phyloP scores from a whole-genome alignment of 805 yeast genomes.

The Lachancea lanzarotensis region DNA sequence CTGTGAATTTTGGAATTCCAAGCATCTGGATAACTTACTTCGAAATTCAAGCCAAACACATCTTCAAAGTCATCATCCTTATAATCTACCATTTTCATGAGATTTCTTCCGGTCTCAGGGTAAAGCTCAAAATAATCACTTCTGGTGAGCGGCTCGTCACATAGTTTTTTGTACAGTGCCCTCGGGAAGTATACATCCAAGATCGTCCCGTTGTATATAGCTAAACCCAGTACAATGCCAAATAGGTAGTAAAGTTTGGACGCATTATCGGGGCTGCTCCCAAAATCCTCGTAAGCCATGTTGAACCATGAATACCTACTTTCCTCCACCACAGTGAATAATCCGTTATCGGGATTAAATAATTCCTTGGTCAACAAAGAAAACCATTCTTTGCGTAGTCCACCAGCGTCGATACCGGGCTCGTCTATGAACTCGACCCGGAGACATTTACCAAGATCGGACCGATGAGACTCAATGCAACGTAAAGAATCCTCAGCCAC shows the following conservation, averaged over 20 bases:
- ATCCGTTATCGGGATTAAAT: constrained; percentile 60
- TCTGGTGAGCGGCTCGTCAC: constrained; percentile 47
- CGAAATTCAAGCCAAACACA: constrained; percentile 54
- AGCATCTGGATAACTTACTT: constrained; percentile 46
- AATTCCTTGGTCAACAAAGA: constrained; percentile 61
- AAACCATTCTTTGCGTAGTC: constrained; percentile 92
- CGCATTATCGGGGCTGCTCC: constrained; percentile 19
- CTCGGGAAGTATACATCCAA: constrained; percentile 73
- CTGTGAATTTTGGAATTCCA: constrained; percentile 26
- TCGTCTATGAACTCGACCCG: constrained; percentile 78
- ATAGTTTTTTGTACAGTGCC: constrained; percentile 67
- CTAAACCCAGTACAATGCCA: constrained; percentile 84
- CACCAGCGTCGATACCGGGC: constrained; percentile 95
- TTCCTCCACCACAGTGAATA: constrained; percentile 61
- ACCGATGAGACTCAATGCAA: constrained; percentile 47
- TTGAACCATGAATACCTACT: constrained; percentile 75
- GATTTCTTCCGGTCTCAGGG: constrained; percentile 57
- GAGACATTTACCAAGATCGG: constrained; percentile 65
- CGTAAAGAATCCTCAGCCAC: constrained; percentile 71
- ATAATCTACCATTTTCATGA: constrained; percentile 42
- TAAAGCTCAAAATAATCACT: constrained; percentile 62
- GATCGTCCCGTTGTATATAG: constrained; percentile 84
- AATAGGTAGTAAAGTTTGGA: constrained; percentile 62
- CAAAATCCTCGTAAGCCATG: constrained; percentile 29
- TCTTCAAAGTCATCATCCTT: constrained; percentile 40